phyloP scores from a whole-genome alignment of 2,329 filamentous ascomycete species.

The Pestalotiopsis sp. region DNA sequence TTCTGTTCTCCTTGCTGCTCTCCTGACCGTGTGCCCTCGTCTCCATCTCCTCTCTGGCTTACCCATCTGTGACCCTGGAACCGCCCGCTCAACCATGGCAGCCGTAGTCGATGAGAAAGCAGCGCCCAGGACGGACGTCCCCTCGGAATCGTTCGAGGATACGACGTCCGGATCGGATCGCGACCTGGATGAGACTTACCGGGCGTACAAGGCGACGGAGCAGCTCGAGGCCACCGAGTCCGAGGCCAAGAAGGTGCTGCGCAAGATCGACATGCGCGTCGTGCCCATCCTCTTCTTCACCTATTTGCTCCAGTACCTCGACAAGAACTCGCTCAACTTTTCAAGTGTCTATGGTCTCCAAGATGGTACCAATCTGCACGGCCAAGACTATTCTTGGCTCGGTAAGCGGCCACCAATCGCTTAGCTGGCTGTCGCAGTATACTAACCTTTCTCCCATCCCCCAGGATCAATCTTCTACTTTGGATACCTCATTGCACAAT shows the following conservation, averaged over 20 bases:
- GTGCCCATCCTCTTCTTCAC: slow-evolving; percentile 33
- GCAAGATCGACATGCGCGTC: slow-evolving; percentile 34
- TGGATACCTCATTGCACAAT: slow-evolving; percentile 48
- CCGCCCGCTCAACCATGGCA: slow-evolving; percentile 15
- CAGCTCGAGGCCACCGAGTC: slow-evolving; percentile 25
- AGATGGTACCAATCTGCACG: slow-evolving; percentile 47
- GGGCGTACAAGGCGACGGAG: slow-evolving; percentile 28
- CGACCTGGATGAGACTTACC: slow-evolving; percentile 35
- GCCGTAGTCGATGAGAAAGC: slow-evolving; percentile 12
- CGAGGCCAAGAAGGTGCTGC: slow-evolving; percentile 31
- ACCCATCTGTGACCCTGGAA: background rate
- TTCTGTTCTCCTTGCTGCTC: background rate
- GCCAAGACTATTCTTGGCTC: slow-evolving; percentile 55
- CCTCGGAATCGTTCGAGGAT: slow-evolving; percentile 15
- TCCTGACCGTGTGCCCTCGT: background rate
- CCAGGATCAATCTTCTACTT: slow-evolving; percentile 54
- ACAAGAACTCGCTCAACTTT: slow-evolving; percentile 51
- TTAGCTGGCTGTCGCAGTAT: background rate
- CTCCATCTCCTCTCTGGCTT: background rate
- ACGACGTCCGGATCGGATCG: slow-evolving; percentile 21
- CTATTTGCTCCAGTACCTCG: slow-evolving; percentile 36
- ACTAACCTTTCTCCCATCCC: background rate
- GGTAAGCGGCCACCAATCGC: slow-evolving; percentile 23
- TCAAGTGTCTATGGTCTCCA: slow-evolving; percentile 51
- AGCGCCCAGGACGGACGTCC: slow-evolving; percentile 13